Percentiles rank a stretch among this genome's conserved stretches.
These are phyloP conservation scores for Thamnidium elegans DNA, from an alignment of 192 early-diverging fungal genomes.

Conservation along the genomic window DNA sequence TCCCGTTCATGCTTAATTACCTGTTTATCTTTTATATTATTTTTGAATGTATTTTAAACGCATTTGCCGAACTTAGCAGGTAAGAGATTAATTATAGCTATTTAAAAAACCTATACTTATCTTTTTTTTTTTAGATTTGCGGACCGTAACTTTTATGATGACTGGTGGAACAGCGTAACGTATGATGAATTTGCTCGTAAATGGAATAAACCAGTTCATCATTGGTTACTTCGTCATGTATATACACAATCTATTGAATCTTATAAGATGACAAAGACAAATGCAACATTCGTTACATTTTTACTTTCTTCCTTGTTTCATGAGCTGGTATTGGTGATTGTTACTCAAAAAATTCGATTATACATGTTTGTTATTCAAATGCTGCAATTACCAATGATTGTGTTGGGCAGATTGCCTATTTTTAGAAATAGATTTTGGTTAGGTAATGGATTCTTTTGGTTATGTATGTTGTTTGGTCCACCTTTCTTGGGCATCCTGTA, in stretches of 20 bases:
- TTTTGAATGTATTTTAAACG: constrained; percentile 96
- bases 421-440: constrained; percentile 62
- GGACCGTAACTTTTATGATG: constrained; percentile 96
- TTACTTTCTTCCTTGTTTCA: constrained; percentile 77
- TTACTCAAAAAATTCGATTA: constrained; percentile 61
- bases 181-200: constrained; percentile 95
- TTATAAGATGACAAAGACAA: constrained; percentile 61
- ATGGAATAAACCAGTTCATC: constrained; percentile 97
- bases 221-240: constrained; percentile 87
- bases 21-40: constrained; percentile 92
- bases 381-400: constrained; percentile 89
- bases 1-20: constrained; percentile 91
- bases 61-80: constrained; percentile 90
- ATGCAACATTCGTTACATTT: constrained; percentile 78
- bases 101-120: not conserved
- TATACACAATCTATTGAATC: constrained; percentile 80
- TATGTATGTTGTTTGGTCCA: constrained; percentile 83
- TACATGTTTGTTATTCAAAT: constrained; percentile 86
- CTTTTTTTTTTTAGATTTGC: constrained; percentile 62
- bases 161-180: constrained; percentile 93
- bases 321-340: constrained; percentile 77
- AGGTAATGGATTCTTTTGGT: constrained; percentile 88
- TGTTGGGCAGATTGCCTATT: constrained; percentile 52
- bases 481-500: constrained; percentile 80
- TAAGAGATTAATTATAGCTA: constrained; percentile 28